Conservation (phyloP, 1,284 basidiomycete species). For the Apiotrichum gracile region DNA sequence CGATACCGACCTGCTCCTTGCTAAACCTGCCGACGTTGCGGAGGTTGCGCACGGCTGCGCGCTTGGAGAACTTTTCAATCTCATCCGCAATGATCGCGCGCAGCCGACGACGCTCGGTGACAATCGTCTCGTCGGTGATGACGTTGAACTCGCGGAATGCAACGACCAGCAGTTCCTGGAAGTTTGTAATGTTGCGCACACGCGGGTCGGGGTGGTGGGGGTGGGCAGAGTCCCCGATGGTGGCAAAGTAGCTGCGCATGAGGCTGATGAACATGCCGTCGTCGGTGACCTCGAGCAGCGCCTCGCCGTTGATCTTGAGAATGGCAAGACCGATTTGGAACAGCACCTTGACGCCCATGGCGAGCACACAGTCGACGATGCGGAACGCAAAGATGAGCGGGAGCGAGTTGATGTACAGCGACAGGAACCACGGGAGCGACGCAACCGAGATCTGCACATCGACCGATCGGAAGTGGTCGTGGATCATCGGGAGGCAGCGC, state of each 20-base stretch:
- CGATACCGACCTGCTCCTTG: slow-evolving; percentile 81
- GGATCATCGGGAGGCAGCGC: slow-evolving; percentile 80
- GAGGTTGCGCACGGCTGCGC: slow-evolving; percentile 87
- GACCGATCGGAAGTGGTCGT: slow-evolving; percentile 84
- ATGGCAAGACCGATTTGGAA: slow-evolving; percentile 82
- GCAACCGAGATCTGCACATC: slow-evolving; percentile 97
- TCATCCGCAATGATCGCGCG: slow-evolving; percentile 85
- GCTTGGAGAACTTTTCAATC: slow-evolving; percentile 93
- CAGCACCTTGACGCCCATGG: slow-evolving; percentile 96
- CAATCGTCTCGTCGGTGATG: slow-evolving; percentile 93
- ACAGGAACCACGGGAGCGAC: slow-evolving; percentile 96
- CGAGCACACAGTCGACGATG: slow-evolving; percentile 98
- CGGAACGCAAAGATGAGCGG: slow-evolving; percentile 98
- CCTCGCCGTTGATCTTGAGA: slow-evolving; percentile 95
- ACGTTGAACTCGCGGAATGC: slow-evolving; percentile 96
- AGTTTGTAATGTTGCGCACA: slow-evolving; percentile 89
- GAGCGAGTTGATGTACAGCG: slow-evolving; percentile 96
- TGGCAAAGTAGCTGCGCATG: slow-evolving; percentile 90
- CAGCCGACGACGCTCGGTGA: slow-evolving; percentile 77
- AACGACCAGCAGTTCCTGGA: slow-evolving; percentile 92
- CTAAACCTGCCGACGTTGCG: slow-evolving; percentile 72
- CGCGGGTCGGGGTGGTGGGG: slow-evolving; percentile 83
- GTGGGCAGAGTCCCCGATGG: slow-evolving; percentile 90
- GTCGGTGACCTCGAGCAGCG: slow-evolving; percentile 89
- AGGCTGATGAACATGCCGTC: slow-evolving; percentile 94